These are phyloP conservation scores for Eucalyptus erythrocorys DNA, from an alignment of 345 rosid species.

Conservation along the genomic window DNA sequence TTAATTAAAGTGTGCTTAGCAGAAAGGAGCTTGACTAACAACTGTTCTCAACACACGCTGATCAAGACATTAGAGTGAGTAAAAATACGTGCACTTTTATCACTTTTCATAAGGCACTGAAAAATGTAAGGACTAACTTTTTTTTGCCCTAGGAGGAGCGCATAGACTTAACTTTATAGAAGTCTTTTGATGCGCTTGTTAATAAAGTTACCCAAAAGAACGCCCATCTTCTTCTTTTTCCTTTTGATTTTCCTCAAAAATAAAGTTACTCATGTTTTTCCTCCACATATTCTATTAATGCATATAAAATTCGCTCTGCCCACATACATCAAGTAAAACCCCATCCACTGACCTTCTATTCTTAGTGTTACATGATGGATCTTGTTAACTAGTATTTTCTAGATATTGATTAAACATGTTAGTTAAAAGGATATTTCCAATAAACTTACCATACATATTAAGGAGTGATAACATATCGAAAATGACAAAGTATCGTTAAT, in stretches of 20 bases:
- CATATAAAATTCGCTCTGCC: neutral
- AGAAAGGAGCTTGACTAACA: neutral
- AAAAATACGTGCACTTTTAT: neutral
- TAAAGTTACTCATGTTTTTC: neutral
- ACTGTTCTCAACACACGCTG: neutral
- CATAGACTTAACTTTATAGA: neutral
- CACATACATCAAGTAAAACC: neutral
- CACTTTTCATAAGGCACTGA: neutral
- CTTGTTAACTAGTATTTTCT: neutral
- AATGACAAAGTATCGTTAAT: neutral
- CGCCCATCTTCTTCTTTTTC: neutral
- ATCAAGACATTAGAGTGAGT: neutral
- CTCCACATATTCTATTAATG: neutral
- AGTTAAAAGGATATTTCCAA: neutral
- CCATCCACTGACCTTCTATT: neutral
- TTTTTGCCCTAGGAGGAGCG: neutral
- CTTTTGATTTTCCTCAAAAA: neutral
- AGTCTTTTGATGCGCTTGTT: neutral
- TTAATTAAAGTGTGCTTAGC: neutral
- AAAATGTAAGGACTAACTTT: neutral
- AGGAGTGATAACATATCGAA: neutral
- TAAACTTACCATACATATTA: neutral
- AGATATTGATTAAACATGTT: neutral
- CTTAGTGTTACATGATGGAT: neutral
- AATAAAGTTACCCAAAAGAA: neutral